Conservation (phyloP, 257 asterid species). For the Scutellaria barbata region DNA sequence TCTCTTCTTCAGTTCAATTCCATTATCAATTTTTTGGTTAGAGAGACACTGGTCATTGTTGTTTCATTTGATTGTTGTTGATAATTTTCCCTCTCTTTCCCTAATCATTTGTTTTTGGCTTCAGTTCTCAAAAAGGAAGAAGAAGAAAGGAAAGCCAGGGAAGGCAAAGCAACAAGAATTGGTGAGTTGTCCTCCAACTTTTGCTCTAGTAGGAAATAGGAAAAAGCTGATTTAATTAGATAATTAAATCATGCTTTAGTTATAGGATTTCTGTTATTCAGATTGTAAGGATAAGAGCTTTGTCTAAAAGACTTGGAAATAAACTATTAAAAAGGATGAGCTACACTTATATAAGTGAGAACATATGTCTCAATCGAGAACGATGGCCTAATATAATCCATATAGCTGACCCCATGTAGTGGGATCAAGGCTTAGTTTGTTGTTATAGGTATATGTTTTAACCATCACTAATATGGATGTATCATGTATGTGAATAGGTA, state of each 20-base stretch:
- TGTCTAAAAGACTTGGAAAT: too few relatives aligned
- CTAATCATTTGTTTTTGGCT: conserved; percentile 24
- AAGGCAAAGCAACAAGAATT: conserved; percentile 53
- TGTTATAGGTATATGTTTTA: too few relatives aligned
- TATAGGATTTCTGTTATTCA: background rate
- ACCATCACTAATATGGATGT: conserved; percentile 10
- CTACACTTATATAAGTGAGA: too few relatives aligned
- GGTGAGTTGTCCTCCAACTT: conserved; percentile 51
- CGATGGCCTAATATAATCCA: too few relatives aligned
- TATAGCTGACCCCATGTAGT: too few relatives aligned
- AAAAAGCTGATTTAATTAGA: conserved; percentile 10
- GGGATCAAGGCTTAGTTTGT: too few relatives aligned
- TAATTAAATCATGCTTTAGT: conserved; percentile 8
- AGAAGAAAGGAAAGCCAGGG: conserved; percentile 73
- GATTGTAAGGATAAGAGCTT: background rate
- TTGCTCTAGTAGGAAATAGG: conserved; percentile 13
- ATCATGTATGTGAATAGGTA: conserved; percentile 46
- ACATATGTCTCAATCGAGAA: too few relatives aligned
- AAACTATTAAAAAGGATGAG: too few relatives aligned
- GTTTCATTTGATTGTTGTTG: background rate
- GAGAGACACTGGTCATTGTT: background rate
- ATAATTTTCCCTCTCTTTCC: conserved; percentile 14
- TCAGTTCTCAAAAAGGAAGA: conserved; percentile 90
- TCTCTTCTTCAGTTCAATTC: too few relatives aligned
- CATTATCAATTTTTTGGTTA: background rate